Evolutionary conservation across 306 rosid species (phyloP).

Genomic region (Quercus alba): DNA sequence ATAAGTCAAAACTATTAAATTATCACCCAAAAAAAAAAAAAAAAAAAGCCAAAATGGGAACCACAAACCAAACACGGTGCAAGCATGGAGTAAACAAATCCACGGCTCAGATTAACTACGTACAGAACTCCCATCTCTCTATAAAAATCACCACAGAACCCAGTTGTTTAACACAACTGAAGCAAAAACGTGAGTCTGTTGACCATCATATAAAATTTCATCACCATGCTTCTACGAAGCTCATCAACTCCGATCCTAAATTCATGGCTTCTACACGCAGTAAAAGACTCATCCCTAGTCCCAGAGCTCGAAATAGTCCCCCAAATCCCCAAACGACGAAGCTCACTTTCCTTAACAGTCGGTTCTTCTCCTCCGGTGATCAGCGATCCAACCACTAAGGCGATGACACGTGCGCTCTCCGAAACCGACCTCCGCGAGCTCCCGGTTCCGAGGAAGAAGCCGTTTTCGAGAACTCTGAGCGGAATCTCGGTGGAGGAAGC

Average conservation of each 20-base stretch:
- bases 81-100: not conserved
- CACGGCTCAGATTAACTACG: constrained; percentile 33
- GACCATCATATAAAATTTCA: too few relatives aligned
- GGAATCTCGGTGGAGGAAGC: constrained; percentile 24
- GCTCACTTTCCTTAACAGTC: constrained; percentile 34
- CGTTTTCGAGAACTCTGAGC: constrained; percentile 14
- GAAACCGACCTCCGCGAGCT: constrained; percentile 49
- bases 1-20: too few relatives aligned
- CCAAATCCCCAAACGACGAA: constrained; percentile 28
- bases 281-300: constrained; percentile 34
- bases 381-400: constrained; percentile 15
- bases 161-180: not conserved
- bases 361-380: constrained; percentile 23
- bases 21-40: too few relatives aligned
- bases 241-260: constrained; percentile 53
- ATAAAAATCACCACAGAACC: constrained; percentile 2
- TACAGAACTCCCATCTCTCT: not conserved
- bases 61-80: not conserved
- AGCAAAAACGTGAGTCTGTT: too few relatives aligned
- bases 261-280: constrained; percentile 35
- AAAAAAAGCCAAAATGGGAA: not conserved
- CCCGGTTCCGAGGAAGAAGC: constrained; percentile 26
- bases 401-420: constrained; percentile 42
- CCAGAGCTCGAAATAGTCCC: constrained; percentile 34
- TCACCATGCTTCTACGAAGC: constrained; percentile 49